Conservation (phyloP, 345 rosid species). For the Rhizophora mangle region DNA sequence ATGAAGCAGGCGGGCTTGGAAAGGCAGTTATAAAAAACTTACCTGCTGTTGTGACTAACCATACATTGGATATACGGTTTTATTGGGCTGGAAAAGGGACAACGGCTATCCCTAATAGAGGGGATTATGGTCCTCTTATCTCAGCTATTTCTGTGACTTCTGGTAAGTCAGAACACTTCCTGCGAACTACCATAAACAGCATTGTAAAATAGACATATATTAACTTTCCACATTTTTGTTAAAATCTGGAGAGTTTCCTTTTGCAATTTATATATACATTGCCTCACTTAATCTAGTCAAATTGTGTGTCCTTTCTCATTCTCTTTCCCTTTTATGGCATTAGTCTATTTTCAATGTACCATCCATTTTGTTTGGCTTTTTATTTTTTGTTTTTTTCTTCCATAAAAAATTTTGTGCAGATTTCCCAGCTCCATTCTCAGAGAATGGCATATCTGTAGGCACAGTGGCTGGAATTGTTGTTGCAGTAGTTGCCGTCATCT, state of each 20-base stretch:
- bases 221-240: no score
- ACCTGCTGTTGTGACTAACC: constrained; percentile 11
- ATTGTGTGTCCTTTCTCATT: no score
- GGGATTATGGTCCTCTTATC: constrained; percentile 23
- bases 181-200: no score
- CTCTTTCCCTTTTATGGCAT: no score
- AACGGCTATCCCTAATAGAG: constrained; percentile 4
- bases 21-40: constrained; percentile 11
- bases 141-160: constrained; percentile 20
- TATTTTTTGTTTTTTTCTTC: not conserved
- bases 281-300: no score
- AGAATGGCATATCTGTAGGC: constrained; percentile 6
- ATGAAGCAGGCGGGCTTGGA: constrained; percentile 13
- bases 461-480: constrained; percentile 4
- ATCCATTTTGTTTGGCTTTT: no score
- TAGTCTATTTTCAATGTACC: no score
- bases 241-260: no score
- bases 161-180: constrained; percentile 3
- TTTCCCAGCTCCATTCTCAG: constrained; percentile 12
- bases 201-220: no score
- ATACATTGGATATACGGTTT: constrained; percentile 17
- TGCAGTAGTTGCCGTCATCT: constrained; percentile 4
- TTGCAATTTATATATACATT: no score
- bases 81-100: constrained; percentile 26
- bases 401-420: not conserved